phyloP scores from a whole-genome alignment of 352 stramenopile species.

The Phytophthora constricta region DNA sequence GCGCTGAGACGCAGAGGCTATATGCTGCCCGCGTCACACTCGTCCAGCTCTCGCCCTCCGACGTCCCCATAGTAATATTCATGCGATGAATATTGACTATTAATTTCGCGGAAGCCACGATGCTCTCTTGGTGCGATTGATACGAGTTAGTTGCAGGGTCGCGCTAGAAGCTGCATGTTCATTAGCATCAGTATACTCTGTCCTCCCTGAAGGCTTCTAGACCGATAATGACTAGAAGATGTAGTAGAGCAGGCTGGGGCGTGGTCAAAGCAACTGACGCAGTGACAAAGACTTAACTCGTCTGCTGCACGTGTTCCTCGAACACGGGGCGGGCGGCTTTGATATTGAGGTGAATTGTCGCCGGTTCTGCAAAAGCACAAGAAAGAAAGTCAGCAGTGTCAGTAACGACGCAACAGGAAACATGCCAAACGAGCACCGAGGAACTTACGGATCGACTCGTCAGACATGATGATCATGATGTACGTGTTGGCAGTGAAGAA shows the following conservation, averaged over 20 bases:
- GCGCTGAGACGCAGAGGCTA: slow-evolving; percentile 75
- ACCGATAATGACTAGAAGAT: no score
- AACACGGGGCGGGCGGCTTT: slow-evolving; percentile 96
- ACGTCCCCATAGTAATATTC: slow-evolving; percentile 19
- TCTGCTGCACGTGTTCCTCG: slow-evolving; percentile 96
- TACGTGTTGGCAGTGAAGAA: slow-evolving; percentile 98
- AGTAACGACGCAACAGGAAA: slow-evolving; percentile 2
- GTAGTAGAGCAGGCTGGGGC: no score
- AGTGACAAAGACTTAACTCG: slow-evolving; percentile 48
- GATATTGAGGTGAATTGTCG: slow-evolving; percentile 97
- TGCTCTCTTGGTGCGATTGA: no score
- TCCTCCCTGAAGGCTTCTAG: slow-evolving; percentile 1
- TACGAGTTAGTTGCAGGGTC: slow-evolving; percentile 2
- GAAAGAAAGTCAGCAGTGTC: slow-evolving; percentile 8
- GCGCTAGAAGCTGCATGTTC: slow-evolving; percentile 17
- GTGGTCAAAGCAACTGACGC: not conserved
- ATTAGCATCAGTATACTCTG: slow-evolving; percentile 11
- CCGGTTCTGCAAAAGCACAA: slow-evolving; percentile 68
- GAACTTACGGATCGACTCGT: slow-evolving; percentile 85
- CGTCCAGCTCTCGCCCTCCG: slow-evolving; percentile 27
- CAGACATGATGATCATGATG: slow-evolving; percentile 98
- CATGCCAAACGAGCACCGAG: not conserved
- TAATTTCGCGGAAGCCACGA: no score
- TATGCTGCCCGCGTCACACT: slow-evolving; percentile 55
- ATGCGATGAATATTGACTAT: slow-evolving; percentile 17